Conservation (phyloP, 495 filamentous ascomycete genomes). For the Pyrenula aspistea region DNA sequence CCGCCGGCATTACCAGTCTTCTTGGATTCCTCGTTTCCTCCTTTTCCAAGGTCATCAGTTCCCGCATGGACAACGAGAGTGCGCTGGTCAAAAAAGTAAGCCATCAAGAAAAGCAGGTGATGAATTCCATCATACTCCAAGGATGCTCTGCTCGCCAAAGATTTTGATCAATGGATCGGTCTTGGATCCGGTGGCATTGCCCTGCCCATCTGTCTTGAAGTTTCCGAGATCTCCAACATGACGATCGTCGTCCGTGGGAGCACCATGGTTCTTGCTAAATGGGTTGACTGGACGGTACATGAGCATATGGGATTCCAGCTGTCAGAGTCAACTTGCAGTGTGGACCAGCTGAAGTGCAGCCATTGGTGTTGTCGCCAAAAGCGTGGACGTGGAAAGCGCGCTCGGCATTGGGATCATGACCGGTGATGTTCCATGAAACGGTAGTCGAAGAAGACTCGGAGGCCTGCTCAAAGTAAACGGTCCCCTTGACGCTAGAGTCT, state of each 20-base stretch:
- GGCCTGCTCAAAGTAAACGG: slow-evolving; percentile 87
- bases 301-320: background rate
- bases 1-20: slow-evolving; percentile 93
- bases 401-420: slow-evolving; percentile 88
- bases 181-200: slow-evolving; percentile 67
- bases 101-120: background rate
- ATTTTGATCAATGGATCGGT: slow-evolving; percentile 78
- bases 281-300: slow-evolving; percentile 66
- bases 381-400: slow-evolving; percentile 97
- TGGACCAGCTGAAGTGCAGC: slow-evolving; percentile 93
- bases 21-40: slow-evolving; percentile 82
- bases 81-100: slow-evolving; percentile 39
- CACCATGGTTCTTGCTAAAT: slow-evolving; percentile 80
- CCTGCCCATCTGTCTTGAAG: slow-evolving; percentile 86
- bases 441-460: slow-evolving; percentile 70
- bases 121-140: slow-evolving; percentile 59
- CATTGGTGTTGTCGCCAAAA: slow-evolving; percentile 99
- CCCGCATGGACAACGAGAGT: slow-evolving; percentile 91
- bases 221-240: slow-evolving; percentile 97
- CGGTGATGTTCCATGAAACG: slow-evolving; percentile 83
- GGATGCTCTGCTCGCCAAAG: slow-evolving; percentile 88
- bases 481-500: slow-evolving; percentile 86
- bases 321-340: slow-evolving; percentile 56
- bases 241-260: slow-evolving; percentile 65
- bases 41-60: slow-evolving; percentile 90